phyloP scores from a whole-genome alignment of 2,329 filamentous ascomycete genomes.

The Penicillium crustosum region DNA sequence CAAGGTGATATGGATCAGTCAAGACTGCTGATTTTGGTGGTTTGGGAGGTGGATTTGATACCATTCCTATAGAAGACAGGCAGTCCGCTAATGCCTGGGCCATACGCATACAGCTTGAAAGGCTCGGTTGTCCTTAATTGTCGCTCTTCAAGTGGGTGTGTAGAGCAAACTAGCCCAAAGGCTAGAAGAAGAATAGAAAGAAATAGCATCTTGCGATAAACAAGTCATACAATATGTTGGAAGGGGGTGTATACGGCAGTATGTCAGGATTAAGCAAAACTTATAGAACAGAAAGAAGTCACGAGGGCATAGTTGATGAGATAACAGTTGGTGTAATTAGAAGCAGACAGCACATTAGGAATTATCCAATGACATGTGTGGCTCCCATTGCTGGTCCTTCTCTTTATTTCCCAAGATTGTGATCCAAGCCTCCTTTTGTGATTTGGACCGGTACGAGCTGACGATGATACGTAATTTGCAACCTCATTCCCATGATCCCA shows the following conservation, averaged over 20 bases:
- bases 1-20: not conserved
- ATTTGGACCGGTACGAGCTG: constrained; percentile 6
- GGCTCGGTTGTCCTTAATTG: not conserved
- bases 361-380: not conserved
- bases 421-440: not conserved
- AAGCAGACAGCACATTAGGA: not conserved
- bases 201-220: constrained; percentile 4
- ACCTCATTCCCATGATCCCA: not conserved
- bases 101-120: constrained; percentile 18
- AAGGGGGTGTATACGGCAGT: not conserved
- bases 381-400: not conserved
- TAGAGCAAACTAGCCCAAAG: constrained; percentile 6
- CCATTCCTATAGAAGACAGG: constrained; percentile 15
- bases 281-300: not conserved
- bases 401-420: not conserved
- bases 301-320: not conserved
- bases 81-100: constrained; percentile 16
- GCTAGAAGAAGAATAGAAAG: not conserved
- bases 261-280: not conserved
- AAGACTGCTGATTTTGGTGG: not conserved
- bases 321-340: not conserved
- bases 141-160: constrained; percentile 9
- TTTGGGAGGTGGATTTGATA: not conserved
- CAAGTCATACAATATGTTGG: not conserved
- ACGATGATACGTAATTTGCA: not conserved